Evolutionary conservation across 306 rosid species (phyloP), one percentile per base, ranked within the genome.

Genomic region (Oxytropis ochrocephala): DNA sequence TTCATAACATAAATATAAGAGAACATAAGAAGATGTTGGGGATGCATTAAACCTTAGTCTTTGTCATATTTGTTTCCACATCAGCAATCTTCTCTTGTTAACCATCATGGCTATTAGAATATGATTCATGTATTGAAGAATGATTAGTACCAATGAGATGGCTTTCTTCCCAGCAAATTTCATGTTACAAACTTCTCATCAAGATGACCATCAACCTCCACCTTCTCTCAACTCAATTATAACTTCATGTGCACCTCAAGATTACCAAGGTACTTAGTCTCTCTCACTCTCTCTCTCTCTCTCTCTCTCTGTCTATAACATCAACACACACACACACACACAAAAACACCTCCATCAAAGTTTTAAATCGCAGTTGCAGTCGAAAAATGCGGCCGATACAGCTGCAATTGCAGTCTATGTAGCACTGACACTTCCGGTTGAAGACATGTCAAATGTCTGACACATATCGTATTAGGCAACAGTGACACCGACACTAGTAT

Each of bases 161-260:
- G 90, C 92, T 53, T 95, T 95, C 84, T 95, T 95, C 79, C 83
- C 91, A 17, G 75, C 97, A 80, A 91, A 95, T 77, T 95, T 95
- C 90, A 91, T 91, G 96, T 84, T 88, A 11, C 99, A 89, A 80
- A 79, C 91, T 19, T 80, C 96, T 47, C 97, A 82, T 61, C 51
- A 61, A 39, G 51, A 61, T 39, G 87, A 88, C 54, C 84, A 85
- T 58, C 89, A 89, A 43, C 91, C 84, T 74, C 89, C 88, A 61
- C 75, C 88, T 65, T 82, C 95, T 3, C 89, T 91, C 75, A 91
- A 85, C 74, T 86, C 97, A 58, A 64, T 91, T 58, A 75, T 89
- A 24, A 86, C 92, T n/a, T 70, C 98, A 9, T 87, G 96, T 67
- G 58, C 91, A 70, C 89, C 97, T 65, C 99, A 88, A 75, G 96